These are phyloP conservation scores for Epichloe gansuensis DNA, from an alignment of 2,329 filamentous ascomycete genomes.

Conservation along the genomic window DNA sequence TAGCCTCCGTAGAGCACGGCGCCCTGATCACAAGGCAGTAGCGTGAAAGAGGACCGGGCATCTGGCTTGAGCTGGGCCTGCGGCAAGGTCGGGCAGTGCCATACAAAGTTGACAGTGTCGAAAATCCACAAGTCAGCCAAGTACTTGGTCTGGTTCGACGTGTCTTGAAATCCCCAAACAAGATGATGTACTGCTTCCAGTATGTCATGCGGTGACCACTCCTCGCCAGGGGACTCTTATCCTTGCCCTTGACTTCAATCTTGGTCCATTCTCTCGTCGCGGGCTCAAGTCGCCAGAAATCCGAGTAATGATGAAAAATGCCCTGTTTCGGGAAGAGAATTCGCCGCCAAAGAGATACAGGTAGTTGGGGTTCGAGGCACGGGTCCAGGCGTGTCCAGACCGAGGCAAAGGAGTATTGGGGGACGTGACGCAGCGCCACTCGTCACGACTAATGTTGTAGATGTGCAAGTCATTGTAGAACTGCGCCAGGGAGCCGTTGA, in stretches of 20 bases:
- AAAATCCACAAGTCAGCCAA: slow-evolving; percentile 91
- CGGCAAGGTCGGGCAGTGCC: slow-evolving; percentile 66
- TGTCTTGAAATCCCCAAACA: slow-evolving; percentile 98
- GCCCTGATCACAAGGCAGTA: slow-evolving; percentile 81
- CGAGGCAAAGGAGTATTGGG: slow-evolving; percentile 86
- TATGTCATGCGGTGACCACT: slow-evolving; percentile 94
- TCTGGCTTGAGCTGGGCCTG: slow-evolving; percentile 79
- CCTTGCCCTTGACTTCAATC: slow-evolving; percentile 66
- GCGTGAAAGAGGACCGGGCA: slow-evolving; percentile 78
- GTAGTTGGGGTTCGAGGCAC: slow-evolving; percentile 70
- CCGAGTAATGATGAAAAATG: slow-evolving; percentile 98
- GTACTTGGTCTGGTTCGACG: slow-evolving; percentile 88
- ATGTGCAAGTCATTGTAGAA: slow-evolving; percentile 57
- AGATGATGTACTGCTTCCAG: slow-evolving; percentile 90
- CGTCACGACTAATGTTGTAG: slow-evolving; percentile 69
- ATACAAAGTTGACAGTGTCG: slow-evolving; percentile 76
- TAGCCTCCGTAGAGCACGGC: slow-evolving; percentile 90
- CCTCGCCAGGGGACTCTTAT: slow-evolving; percentile 69
- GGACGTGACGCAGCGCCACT: slow-evolving; percentile 83
- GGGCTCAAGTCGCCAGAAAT: slow-evolving; percentile 91
- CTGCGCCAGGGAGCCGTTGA: slow-evolving; percentile 75
- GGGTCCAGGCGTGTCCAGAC: slow-evolving; percentile 89
- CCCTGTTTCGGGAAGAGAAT: slow-evolving; percentile 96
- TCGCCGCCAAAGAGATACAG: slow-evolving; percentile 94
- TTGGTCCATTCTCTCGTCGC: slow-evolving; percentile 79